Base-by-base conservation (phyloP, 345 rosid genomes). In the Eucalyptus tenuipes region DNA sequence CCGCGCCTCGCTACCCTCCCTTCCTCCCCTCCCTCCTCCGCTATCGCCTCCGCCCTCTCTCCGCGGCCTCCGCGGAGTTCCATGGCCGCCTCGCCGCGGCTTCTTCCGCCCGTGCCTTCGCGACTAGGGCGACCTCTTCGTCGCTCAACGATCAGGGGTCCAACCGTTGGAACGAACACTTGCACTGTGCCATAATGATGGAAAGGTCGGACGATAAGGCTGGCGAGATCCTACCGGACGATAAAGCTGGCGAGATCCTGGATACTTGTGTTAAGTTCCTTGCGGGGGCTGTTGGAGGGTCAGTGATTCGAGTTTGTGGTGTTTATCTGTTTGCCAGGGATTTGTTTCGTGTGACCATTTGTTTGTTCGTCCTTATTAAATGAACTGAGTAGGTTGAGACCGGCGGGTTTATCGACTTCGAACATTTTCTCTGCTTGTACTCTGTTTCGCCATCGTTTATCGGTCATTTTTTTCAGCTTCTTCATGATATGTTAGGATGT, bases 171-270 rank as follows among this genome's bases (percentile, higher is more conserved):
- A 47, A 95, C 75, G 89, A 93, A 47, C 88, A 96, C 86, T 94
- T 93, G 49, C 99, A 98, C 90, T 97, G 98, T 98, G 97, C 96
- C 48, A 94, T 98, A 20, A 97, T 97, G 13, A 47, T 97, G 95
- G 97, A 98, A 25, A 90, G 90, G 85, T 99, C 98, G 24, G 92
- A 92, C 8, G 53, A 50, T 50, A 50, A 50, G 53, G 53, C 20
- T 50, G 53, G 86, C 94, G 93, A 15, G 93, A 94, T 8, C 94
- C 92, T 25, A 95, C 99, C 5, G 53, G 92, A 98, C 88, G 99
- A 98, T 44, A 50, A 50, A 50, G 53, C 53, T 50, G 53, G 53
- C 53, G 99, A 96, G 80, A 98, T 98, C 50, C 95, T 97, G 22
- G 99, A 97, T 71, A 85, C 81, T 68, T 97, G 96, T 79, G 94